Evolutionary conservation across 2,329 filamentous ascomycete genomes (phyloP).

Genomic region (Pseudogymnoascus sp.): DNA sequence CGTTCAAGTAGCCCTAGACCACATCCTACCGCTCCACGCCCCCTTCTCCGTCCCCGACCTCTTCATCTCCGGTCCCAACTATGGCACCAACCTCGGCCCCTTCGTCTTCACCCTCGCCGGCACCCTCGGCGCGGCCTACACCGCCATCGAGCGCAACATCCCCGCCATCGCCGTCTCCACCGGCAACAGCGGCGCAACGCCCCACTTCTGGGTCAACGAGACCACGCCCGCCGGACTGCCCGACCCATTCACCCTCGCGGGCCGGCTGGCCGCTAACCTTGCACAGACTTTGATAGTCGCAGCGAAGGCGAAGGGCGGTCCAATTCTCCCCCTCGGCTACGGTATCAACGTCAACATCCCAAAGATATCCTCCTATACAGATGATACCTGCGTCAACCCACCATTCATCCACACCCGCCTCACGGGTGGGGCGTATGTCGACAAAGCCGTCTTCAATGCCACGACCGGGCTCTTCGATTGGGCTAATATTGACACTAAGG

Average conservation of each 20-base stretch:
- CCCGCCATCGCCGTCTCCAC: conserved; percentile 44
- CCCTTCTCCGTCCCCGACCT: conserved; percentile 45
- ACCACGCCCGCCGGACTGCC: conserved; percentile 28
- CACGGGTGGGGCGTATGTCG: conserved; percentile 41
- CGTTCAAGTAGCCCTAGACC: conserved; percentile 50
- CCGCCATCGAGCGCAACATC: conserved; percentile 41
- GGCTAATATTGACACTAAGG: conserved; percentile 33
- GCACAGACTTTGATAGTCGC: conserved; percentile 37
- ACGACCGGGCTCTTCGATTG: conserved; percentile 38
- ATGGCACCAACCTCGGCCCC: conserved; percentile 45
- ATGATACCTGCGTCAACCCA: conserved; percentile 35
- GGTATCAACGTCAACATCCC: conserved; percentile 47
- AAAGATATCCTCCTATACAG: conserved; percentile 32
- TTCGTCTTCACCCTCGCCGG: conserved; percentile 48
- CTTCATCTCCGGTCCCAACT: conserved; percentile 49
- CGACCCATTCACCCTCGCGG: conserved; percentile 38
- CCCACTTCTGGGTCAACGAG: conserved; percentile 38
- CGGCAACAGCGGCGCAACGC: conserved; percentile 34
- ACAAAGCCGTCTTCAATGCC: conserved; percentile 38
- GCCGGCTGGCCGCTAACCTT: conserved; percentile 36
- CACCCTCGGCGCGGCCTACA: conserved; percentile 44
- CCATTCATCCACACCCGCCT: conserved; percentile 41
- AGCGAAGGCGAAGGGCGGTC: conserved; percentile 19
- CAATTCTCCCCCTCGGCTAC: conserved; percentile 42
- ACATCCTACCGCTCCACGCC: conserved; percentile 43